A percentile compares a stretch with the other conserved stretches of the same genome.
Evolutionary conservation across 106 monocot genomes (phyloP).

Genomic region (Dactylorhiza incarnata): DNA sequence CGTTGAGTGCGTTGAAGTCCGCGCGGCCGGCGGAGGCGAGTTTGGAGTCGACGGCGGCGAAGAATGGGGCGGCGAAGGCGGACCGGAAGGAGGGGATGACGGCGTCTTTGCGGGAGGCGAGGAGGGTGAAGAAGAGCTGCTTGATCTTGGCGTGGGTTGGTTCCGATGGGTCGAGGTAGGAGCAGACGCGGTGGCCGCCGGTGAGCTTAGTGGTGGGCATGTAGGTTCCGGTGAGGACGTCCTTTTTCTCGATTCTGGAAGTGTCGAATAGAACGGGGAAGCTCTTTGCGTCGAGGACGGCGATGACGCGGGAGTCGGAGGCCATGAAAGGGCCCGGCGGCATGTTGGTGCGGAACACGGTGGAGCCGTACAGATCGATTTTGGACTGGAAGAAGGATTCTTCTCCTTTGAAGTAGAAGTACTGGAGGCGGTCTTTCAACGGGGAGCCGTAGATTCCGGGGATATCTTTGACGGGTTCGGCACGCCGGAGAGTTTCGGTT

Average conservation of each 20-base stretch:
- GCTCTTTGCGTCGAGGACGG: conserved; percentile 44
- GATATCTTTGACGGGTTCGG: neutral
- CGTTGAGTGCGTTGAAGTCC: conserved; percentile 40
- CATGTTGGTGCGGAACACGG: conserved; percentile 42
- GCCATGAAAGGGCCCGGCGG: conserved; percentile 52
- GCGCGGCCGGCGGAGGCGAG: conserved; percentile 16
- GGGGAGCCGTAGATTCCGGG: conserved; percentile 21
- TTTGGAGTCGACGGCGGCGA: conserved; percentile 24
- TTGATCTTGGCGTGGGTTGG: conserved; percentile 35
- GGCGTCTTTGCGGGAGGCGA: conserved; percentile 17
- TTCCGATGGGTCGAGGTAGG: conserved; percentile 65
- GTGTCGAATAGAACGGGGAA: conserved; percentile 50
- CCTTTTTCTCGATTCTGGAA: conserved; percentile 35
- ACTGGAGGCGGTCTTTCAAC: conserved; percentile 40
- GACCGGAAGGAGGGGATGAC: conserved; percentile 32
- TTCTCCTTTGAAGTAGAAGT: conserved; percentile 32
- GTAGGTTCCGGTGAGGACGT: conserved; percentile 40
- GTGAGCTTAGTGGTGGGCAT: conserved; percentile 42
- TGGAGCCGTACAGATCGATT: conserved; percentile 24
- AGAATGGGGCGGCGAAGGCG: conserved; percentile 22
- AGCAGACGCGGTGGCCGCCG: conserved; percentile 45
- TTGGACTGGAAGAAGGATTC: conserved; percentile 33
- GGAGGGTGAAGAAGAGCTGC: conserved; percentile 24
- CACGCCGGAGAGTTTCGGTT: too few relatives aligned
- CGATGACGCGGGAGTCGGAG: conserved; percentile 23